Evolutionary conservation across 305 asterid species (phyloP).

Genomic region (Rubia tinctorum): DNA sequence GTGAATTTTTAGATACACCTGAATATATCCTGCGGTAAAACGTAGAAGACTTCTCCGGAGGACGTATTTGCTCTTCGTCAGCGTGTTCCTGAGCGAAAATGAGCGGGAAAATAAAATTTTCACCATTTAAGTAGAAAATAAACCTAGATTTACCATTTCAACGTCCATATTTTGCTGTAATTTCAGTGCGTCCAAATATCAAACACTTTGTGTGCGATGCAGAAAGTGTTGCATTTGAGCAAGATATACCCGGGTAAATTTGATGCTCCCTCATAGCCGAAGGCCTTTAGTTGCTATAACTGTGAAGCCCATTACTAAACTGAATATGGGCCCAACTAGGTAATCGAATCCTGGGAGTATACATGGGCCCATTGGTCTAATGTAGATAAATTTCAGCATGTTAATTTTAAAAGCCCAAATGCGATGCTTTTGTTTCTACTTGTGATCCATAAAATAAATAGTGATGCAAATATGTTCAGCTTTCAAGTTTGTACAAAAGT

Average conservation of each 20-base stretch:
- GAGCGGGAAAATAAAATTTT: neutral
- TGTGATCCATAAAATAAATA: neutral
- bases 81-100: constrained; percentile 18
- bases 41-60: constrained; percentile 46
- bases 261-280: neutral
- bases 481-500: too few relatives aligned
- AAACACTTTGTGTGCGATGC: constrained; percentile 6
- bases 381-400: neutral
- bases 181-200: constrained; percentile 1
- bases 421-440: neutral
- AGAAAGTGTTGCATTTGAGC: neutral
- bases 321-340: neutral
- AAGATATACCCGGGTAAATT: neutral
- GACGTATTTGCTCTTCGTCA: constrained; percentile 21
- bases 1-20: constrained; percentile 38
- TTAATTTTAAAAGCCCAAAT: neutral
- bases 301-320: neutral
- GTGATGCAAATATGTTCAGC: too few relatives aligned
- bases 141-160: constrained; percentile 14
- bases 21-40: constrained; percentile 63
- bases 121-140: neutral
- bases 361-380: neutral
- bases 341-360: neutral
- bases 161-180: constrained; percentile 17
- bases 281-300: neutral